Evolutionary conservation across 805 yeast genomes (phyloP).

Genomic region (Metschnikowia lachancei): DNA sequence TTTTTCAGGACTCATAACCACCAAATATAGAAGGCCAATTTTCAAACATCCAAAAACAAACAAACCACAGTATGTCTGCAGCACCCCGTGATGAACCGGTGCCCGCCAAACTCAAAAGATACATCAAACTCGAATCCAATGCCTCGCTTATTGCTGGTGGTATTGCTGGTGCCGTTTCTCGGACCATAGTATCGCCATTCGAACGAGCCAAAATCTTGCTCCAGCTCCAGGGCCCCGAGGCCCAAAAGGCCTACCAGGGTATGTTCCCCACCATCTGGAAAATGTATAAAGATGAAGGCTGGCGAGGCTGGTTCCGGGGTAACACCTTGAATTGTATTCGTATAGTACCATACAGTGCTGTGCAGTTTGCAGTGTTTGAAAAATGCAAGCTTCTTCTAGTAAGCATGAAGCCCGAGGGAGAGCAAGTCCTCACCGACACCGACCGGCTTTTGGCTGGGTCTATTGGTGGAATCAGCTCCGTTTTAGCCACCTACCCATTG

Average conservation of each 20-base stretch:
- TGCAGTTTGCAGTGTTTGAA: constrained; percentile 86
- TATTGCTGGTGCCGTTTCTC: constrained; percentile 71
- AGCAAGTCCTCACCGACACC: constrained; percentile 41
- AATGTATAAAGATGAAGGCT: constrained; percentile 90
- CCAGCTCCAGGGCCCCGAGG: constrained; percentile 75
- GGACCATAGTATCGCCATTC: constrained; percentile 92
- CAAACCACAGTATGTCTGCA: no score
- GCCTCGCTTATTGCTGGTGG: constrained; percentile 74
- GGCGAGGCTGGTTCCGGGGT: constrained; percentile 85
- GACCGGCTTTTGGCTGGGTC: constrained; percentile 77
- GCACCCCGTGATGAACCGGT: neutral
- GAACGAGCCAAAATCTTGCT: constrained; percentile 90
- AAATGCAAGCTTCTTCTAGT: constrained; percentile 45
- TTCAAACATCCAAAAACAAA: no score
- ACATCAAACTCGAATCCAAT: constrained; percentile 48
- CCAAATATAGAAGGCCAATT: no score
- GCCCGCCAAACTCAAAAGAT: constrained; percentile 16
- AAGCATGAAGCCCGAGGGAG: constrained; percentile 23
- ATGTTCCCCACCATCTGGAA: constrained; percentile 68
- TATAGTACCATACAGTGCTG: constrained; percentile 91
- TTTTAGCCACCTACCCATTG: constrained; percentile 83
- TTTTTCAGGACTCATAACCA: no score
- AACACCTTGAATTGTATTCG: constrained; percentile 87
- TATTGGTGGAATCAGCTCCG: constrained; percentile 76
- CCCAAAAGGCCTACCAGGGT: constrained; percentile 57